Percentiles rank a stretch among this genome's conserved stretches.
These are phyloP conservation scores for Suillus bovinus DNA, from an alignment of 768 basidiomycete species.

Conservation along the genomic window DNA sequence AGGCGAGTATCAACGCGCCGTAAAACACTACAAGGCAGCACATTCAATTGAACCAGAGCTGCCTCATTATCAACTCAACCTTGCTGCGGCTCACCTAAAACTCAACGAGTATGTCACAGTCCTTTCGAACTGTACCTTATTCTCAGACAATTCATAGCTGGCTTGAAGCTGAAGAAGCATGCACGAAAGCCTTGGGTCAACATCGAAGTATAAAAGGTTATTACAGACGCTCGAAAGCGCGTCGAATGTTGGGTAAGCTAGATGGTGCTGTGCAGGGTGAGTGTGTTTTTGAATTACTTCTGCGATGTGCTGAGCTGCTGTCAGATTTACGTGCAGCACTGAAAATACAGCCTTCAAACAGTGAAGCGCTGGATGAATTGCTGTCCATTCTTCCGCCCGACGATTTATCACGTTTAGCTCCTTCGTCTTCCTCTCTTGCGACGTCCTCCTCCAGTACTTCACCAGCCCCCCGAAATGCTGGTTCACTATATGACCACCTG, in stretches of 20 bases:
- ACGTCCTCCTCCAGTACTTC: constrained; percentile 32
- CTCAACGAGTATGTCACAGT: constrained; percentile 55
- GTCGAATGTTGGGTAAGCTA: constrained; percentile 54
- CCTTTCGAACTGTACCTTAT: constrained; percentile 11
- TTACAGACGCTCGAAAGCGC: constrained; percentile 67
- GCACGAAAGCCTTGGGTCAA: constrained; percentile 61
- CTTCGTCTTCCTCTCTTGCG: constrained; percentile 22
- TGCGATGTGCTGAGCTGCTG: background rate
- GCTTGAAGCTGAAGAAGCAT: constrained; percentile 72
- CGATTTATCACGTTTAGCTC: constrained; percentile 11
- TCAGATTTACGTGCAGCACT: constrained; percentile 64
- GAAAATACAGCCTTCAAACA: constrained; percentile 61
- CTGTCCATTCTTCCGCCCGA: constrained; percentile 35
- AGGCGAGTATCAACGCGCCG: constrained; percentile 56
- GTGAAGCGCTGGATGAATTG: constrained; percentile 62
- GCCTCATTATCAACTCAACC: constrained; percentile 74
- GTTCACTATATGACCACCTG: constrained; percentile 27
- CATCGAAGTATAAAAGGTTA: constrained; percentile 70
- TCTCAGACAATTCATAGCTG: constrained; percentile 45
- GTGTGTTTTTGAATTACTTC: background rate
- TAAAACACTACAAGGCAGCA: constrained; percentile 59
- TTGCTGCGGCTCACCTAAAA: constrained; percentile 75
- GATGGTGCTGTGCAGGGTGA: constrained; percentile 65
- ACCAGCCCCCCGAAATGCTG: constrained; percentile 10
- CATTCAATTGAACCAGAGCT: constrained; percentile 68